Conservation (phyloP, 2,329 filamentous ascomycete genomes). For the Mollisiaceae sp. region DNA sequence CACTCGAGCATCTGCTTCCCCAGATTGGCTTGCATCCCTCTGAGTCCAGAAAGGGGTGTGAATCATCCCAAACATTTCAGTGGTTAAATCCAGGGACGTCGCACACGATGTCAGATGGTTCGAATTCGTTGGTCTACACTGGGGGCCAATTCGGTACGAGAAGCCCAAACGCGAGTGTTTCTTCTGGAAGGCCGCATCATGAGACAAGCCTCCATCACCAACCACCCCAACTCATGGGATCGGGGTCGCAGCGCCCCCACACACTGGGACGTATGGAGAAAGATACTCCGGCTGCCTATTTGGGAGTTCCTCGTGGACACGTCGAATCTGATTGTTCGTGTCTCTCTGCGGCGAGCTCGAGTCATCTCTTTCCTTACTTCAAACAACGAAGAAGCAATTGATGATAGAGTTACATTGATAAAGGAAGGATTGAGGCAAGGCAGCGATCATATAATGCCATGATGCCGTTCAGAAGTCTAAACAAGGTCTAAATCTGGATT, state of each 20-base stretch:
- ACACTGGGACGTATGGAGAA: constrained; percentile 12
- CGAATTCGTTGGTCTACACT: constrained; percentile 28
- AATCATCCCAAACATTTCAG: constrained; percentile 18
- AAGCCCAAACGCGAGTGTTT: constrained; percentile 14
- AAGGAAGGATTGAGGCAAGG: background rate
- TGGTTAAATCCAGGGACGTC: constrained; percentile 19
- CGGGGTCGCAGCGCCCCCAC: constrained; percentile 18
- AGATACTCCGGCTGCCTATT: constrained; percentile 16
- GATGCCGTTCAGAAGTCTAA: background rate
- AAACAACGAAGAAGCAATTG: constrained; percentile 20
- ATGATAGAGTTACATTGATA: constrained; percentile 3
- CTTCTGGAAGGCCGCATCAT: constrained; percentile 22
- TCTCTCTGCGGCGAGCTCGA: constrained; percentile 20
- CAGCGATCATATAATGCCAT: background rate
- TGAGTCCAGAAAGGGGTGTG: constrained; percentile 9
- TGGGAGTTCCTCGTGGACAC: constrained; percentile 19
- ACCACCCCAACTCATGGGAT: constrained; percentile 14
- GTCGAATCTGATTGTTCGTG: constrained; percentile 15
- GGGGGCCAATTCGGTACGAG: constrained; percentile 13
- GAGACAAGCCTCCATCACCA: constrained; percentile 16
- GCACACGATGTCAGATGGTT: constrained; percentile 29
- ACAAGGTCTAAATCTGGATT: background rate
- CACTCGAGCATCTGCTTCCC: constrained; percentile 18
- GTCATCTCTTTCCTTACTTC: constrained; percentile 20
- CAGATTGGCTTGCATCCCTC: constrained; percentile 16